These are phyloP conservation scores for Tylopilus sp. DNA, from an alignment of 1,284 basidiomycete species.

Conservation along the genomic window DNA sequence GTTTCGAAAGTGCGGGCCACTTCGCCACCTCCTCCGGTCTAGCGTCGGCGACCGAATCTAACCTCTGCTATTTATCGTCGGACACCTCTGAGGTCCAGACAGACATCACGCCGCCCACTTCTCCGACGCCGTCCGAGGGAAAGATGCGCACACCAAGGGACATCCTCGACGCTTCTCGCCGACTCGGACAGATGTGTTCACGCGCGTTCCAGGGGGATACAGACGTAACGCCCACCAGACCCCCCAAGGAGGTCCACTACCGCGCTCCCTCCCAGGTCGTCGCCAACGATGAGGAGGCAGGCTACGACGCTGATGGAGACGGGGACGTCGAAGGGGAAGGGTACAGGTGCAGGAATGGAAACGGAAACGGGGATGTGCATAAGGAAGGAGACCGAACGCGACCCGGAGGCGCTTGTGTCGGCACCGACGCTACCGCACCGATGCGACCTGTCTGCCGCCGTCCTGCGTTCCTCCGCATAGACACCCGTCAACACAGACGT, in stretches of 20 bases:
- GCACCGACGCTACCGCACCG: not conserved
- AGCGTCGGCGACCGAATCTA: slow-evolving; percentile 13
- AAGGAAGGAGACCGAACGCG: not conserved
- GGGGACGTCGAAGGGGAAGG: slow-evolving; percentile 6
- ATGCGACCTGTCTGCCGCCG: slow-evolving; percentile 1
- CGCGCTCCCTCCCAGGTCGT: not conserved
- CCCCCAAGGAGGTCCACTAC: not conserved
- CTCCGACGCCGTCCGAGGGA: slow-evolving; percentile 14
- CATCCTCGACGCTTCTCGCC: slow-evolving; percentile 12
- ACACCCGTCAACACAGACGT: slow-evolving; percentile 25
- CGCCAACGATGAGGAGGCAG: slow-evolving; percentile 17
- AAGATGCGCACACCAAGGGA: slow-evolving; percentile 8
- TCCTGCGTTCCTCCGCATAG: slow-evolving; percentile 21
- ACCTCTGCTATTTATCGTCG: slow-evolving; percentile 10
- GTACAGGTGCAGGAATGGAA: no score
- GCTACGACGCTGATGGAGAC: slow-evolving; percentile 28
- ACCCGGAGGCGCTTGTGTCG: not conserved
- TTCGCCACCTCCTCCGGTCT: slow-evolving; percentile 5
- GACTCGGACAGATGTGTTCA: slow-evolving; percentile 4
- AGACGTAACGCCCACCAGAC: slow-evolving; percentile 1
- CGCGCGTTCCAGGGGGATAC: not conserved
- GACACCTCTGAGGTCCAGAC: slow-evolving; percentile 19
- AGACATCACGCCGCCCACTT: slow-evolving; percentile 20
- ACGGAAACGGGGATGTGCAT: not conserved
- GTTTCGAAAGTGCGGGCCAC: slow-evolving; percentile 2